A percentile compares a stretch with the other conserved stretches of the same genome.
phyloP scores from a whole-genome alignment of 768 basidiomycete species.

The Pseudohyphozyma bogoriensis region DNA sequence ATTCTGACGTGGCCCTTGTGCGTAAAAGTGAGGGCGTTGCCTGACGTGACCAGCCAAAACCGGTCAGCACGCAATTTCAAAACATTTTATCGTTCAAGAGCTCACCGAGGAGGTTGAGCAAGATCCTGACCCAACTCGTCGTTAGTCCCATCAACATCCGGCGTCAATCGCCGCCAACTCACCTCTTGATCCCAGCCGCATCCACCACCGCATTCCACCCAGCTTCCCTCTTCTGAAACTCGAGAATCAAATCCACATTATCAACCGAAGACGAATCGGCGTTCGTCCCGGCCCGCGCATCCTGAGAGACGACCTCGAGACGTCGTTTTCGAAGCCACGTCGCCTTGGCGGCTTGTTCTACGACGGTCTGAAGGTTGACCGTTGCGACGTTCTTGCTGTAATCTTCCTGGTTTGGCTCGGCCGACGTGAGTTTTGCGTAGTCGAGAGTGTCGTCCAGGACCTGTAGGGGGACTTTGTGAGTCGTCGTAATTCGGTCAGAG shows the following conservation, averaged over 20 bases:
- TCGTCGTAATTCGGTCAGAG: constrained; percentile 8
- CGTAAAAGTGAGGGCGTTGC: not conserved
- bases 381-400: not conserved
- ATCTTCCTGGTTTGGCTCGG: not conserved
- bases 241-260: constrained; percentile 15
- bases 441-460: constrained; percentile 23
- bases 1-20: not conserved
- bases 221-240: constrained; percentile 6
- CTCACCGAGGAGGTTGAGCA: not conserved
- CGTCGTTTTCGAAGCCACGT: constrained; percentile 20
- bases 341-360: constrained; percentile 9
- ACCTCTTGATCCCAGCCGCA: constrained; percentile 9
- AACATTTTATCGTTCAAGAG: not conserved
- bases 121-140: not conserved
- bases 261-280: not conserved
- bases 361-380: not conserved
- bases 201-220: constrained; percentile 11
- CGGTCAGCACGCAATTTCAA: not conserved
- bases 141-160: not conserved
- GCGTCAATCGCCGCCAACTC: no score
- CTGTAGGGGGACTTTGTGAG: not conserved
- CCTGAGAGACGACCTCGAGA: constrained; percentile 7
- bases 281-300: not conserved
- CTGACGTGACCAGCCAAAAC: not conserved
- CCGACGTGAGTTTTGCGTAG: constrained; percentile 13